Base-by-base conservation (phyloP, 2,329 filamentous ascomycete species). In the Fusarium nurragi region DNA sequence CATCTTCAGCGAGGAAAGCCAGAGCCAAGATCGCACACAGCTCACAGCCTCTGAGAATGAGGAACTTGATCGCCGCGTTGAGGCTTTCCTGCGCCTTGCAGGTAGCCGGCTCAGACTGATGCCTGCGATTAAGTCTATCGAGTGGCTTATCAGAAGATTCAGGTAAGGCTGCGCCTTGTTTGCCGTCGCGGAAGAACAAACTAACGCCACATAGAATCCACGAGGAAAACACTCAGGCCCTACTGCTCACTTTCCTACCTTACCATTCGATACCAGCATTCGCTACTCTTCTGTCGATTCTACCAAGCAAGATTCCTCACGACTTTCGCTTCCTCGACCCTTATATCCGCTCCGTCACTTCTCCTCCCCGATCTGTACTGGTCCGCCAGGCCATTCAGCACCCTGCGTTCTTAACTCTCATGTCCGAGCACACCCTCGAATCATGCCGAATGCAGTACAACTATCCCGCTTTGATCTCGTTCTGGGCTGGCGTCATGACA, bases 141-240 rank as follows among this genome's bases (percentile, higher is more conserved):
- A 99, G 80, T 99, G 95, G 95, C 84, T 99, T 43, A 86, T 99
- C 52, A 85, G 95, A 73, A 86, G 94, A 72, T 99, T 98, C 74
- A 88, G 90, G 93, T 96, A 81, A 62, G 84, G 70, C 9, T 6
- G 25, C 18, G n/a, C 28, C 19, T 30, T 41, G 12, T 21, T 18
- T 25, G 13, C 32, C 25, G 11, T n/a, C 9, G 32, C 22, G 40
- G 23, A 39, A 49, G 23, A 22, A n/a, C 10, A 44, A 14, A 37
- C 49, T 58, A 58, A 68, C 22, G 32, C 47, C 43, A 10, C 11
- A 38, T 69, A 96, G 94, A 69, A 88, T 97, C 48, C 95, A 99
- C 75, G 92, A 98, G 76, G 90, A 93, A 78, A 98, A 97, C 77
- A 94, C 92, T 5, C 82, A 86, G 5, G 85, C 85, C 30, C 80